Conservation (phyloP, 1,284 basidiomycete species). For the Amylostereum chailletii region DNA sequence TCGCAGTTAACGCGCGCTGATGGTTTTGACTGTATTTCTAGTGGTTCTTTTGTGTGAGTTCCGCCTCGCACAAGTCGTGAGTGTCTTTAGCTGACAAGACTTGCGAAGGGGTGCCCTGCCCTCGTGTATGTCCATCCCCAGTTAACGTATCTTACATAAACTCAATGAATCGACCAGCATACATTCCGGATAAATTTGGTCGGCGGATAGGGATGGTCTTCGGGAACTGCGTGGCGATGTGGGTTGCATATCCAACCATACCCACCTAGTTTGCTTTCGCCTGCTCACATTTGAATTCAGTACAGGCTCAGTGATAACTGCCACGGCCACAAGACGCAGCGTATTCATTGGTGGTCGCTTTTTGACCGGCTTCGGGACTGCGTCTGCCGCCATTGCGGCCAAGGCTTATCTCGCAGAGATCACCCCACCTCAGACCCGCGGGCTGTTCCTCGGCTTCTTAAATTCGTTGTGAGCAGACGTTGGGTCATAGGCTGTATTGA, state of each 20-base stretch:
- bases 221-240: conserved; percentile 39
- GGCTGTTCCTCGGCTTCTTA: conserved; percentile 41
- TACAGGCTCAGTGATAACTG: conserved; percentile 37
- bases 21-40: background rate
- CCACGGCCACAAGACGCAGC: conserved; percentile 31
- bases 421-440: conserved; percentile 38
- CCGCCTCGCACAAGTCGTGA: no score
- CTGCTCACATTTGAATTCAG: conserved; percentile 15
- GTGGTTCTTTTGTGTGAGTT: conserved; percentile 7
- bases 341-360: conserved; percentile 45
- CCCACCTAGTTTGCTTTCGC: background rate
- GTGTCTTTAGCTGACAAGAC: background rate
- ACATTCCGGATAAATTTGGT: conserved; percentile 42
- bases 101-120: conserved; percentile 33
- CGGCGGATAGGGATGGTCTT: conserved; percentile 45
- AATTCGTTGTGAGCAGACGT: conserved; percentile 32
- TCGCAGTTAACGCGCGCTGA: background rate
- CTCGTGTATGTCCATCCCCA: conserved; percentile 24
- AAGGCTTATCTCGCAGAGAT: conserved; percentile 47
- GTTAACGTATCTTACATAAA: background rate
- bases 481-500: background rate
- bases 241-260: conserved; percentile 10
- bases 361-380: conserved; percentile 37
- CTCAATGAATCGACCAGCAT: conserved; percentile 19
- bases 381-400: conserved; percentile 35